Evolutionary conservation across 345 rosid species (phyloP).

Genomic region (Firmiana major): DNA sequence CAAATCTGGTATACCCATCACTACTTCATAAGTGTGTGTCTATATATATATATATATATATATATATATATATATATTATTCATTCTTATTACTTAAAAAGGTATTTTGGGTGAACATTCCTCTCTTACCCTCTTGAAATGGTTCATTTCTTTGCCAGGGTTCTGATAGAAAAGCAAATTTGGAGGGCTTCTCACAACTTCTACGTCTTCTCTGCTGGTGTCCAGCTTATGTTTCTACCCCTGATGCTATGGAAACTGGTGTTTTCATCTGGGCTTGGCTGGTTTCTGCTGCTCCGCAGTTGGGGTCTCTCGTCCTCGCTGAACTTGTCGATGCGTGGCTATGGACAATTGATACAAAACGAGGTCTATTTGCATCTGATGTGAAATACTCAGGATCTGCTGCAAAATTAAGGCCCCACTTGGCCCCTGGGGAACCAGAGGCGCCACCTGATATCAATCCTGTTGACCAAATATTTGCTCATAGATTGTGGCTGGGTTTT

Average conservation of each 20-base stretch:
- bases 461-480: slow-evolving; percentile 93
- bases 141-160: slow-evolving; percentile 40
- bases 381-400: slow-evolving; percentile 79
- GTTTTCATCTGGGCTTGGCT: slow-evolving; percentile 99
- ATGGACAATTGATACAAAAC: slow-evolving; percentile 97
- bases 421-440: slow-evolving; percentile 94
- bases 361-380: slow-evolving; percentile 96
- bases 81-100: slow-evolving; percentile 1
- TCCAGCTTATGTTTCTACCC: slow-evolving; percentile 94
- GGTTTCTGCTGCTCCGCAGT: slow-evolving; percentile 95
- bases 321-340: slow-evolving; percentile 99
- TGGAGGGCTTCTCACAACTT: slow-evolving; percentile 91
- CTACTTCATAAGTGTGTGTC: neutral
- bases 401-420: slow-evolving; percentile 94
- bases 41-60: neutral
- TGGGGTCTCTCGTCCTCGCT: slow-evolving; percentile 90
- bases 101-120: slow-evolving; percentile 6
- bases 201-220: slow-evolving; percentile 99
- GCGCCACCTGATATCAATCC: slow-evolving; percentile 60
- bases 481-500: slow-evolving; percentile 95
- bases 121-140: slow-evolving; percentile 11
- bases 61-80: neutral
- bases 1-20: slow-evolving; percentile 74
- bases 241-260: slow-evolving; percentile 97
- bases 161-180: slow-evolving; percentile 65